Evolutionary conservation across 2,329 filamentous ascomycete genomes (phyloP), one percentile per base, ranked within the genome.

Genomic region (Dothidotthia symphoricarpi): DNA sequence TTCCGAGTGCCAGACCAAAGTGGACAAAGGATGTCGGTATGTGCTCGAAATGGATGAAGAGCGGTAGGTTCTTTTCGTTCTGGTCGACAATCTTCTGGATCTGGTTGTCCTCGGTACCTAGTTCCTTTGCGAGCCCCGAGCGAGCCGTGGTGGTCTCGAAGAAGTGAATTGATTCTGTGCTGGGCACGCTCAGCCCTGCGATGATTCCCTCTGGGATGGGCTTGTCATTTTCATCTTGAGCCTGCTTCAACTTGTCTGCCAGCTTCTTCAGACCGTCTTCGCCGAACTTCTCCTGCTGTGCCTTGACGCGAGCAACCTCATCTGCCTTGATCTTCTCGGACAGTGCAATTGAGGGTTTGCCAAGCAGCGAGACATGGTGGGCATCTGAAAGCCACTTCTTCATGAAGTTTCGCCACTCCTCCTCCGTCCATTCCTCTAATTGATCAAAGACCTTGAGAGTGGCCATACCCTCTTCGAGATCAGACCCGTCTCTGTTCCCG

Each of bases 41-140:
- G 58, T 95, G 84, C 68, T 98, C 93, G 51, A 94, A 98, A 67
- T 98, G 91, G n/a, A 98, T 76, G 67, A 96, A 98, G 2, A 97
- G 72, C 0, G 88, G 85, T n/a, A 83, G 63, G 12, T 75, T 72
- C 6, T 73, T 66, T 25, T 77, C 75, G 27, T 88, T 80, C 11
- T 75, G 72, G 61, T 97, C 87, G 32, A 98, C 80, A 32, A 83
- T 68, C 43, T 81, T 75, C 65, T 98, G 93, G 4, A 88, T 80
- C 3, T 76, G 65, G 50, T 88, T 91, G 19, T 82, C 69, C 0
- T 77, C 74, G 16, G 75, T 69, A 1, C 89, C 90, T 32, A 89
- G 71, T 46, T 80, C 76, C 53, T 82, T 78, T 11, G 90, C 93
- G 43, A 82, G 71, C 19, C 93, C 93, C 31, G 87, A 85, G 16